Evolutionary conservation across 345 rosid species (phyloP).

Genomic region (Euclidium syriacum): DNA sequence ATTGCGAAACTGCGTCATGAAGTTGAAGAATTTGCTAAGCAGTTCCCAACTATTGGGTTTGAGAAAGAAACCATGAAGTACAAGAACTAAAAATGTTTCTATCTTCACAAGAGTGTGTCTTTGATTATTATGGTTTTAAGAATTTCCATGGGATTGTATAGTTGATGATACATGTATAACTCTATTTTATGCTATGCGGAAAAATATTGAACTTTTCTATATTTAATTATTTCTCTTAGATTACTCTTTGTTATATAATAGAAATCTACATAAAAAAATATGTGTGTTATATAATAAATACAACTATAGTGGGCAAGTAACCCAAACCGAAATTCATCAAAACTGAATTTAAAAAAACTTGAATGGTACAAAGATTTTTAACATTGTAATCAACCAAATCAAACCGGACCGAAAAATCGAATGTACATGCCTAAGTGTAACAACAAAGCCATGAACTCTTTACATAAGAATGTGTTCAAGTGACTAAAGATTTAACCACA

Average conservation of each 20-base stretch:
- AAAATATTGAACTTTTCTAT: background rate
- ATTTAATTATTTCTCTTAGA: background rate
- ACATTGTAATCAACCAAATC: no score
- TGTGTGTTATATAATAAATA: background rate
- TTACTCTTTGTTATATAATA: background rate
- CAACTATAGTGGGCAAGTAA: no score
- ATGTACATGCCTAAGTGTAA: no score
- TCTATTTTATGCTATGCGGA: slow-evolving; percentile 2
- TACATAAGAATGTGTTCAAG: background rate
- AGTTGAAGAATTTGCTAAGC: slow-evolving; percentile 90
- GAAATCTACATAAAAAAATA: background rate
- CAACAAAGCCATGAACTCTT: background rate
- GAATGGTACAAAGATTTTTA: no score
- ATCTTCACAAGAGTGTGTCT: background rate
- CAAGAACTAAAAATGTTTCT: slow-evolving; percentile 52
- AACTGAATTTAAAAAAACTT: no score
- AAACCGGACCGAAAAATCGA: no score
- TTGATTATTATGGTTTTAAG: background rate
- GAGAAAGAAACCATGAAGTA: slow-evolving; percentile 96
- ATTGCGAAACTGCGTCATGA: slow-evolving; percentile 57
- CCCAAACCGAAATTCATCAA: no score
- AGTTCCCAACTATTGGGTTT: slow-evolving; percentile 92
- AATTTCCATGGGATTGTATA: slow-evolving; percentile 31
- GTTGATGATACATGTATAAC: slow-evolving; percentile 18
- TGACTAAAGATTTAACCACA: slow-evolving; percentile 5